Percentiles rank a stretch among this genome's conserved stretches.
phyloP scores from a whole-genome alignment of 2,329 filamentous ascomycete species.

The Dactylonectria estremocensis region DNA sequence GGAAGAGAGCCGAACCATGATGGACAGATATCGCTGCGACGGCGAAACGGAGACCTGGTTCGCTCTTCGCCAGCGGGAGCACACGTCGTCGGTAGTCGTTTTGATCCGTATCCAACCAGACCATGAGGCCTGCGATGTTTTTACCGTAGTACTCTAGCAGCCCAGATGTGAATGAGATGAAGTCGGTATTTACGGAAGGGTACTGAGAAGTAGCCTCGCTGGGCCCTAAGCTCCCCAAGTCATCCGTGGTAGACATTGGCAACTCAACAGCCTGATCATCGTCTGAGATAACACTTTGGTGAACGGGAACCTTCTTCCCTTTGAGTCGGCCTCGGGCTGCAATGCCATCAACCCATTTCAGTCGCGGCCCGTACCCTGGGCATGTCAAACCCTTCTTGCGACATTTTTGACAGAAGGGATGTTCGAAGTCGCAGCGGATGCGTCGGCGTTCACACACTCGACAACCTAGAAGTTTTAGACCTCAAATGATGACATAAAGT shows the following conservation, averaged over 20 bases:
- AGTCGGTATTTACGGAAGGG: background rate
- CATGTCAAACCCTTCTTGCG: conserved; percentile 8
- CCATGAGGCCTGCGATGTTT: conserved; percentile 25
- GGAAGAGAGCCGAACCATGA: conserved; percentile 13
- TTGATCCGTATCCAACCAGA: conserved; percentile 25
- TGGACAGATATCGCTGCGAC: conserved; percentile 26
- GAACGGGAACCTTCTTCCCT: background rate
- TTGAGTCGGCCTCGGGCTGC: conserved; percentile 21
- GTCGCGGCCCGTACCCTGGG: conserved; percentile 19
- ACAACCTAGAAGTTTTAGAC: background rate
- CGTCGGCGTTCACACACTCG: conserved; percentile 3
- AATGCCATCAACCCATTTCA: conserved; percentile 21
- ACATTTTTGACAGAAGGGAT: conserved; percentile 11
- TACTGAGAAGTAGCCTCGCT: background rate
- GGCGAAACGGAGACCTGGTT: conserved; percentile 19
- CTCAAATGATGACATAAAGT: background rate
- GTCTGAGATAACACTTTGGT: background rate
- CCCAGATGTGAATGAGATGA: conserved; percentile 1
- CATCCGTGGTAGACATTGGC: background rate
- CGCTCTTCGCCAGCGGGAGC: conserved; percentile 17
- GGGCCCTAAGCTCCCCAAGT: background rate
- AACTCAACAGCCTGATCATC: background rate
- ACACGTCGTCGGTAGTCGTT: conserved; percentile 23
- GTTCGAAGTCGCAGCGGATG: conserved; percentile 4
- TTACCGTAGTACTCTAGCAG: conserved; percentile 28